phyloP scores from a whole-genome alignment of 2,329 filamentous ascomycete genomes.

The Nemania serpens region DNA sequence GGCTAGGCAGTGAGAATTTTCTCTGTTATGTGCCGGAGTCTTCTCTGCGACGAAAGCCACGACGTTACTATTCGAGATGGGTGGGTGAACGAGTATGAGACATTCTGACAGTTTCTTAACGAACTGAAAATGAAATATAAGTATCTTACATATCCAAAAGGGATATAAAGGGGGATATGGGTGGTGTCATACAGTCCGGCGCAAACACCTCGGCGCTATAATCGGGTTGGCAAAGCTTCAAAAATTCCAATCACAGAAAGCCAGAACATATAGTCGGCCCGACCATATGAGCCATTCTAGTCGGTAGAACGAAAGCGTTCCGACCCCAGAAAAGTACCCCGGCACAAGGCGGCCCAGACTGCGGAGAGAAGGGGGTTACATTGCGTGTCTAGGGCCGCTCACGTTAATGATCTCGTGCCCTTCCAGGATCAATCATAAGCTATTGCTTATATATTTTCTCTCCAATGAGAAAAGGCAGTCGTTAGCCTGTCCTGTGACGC shows the following conservation, averaged over 20 bases:
- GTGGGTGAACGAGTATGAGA: too few species aligned
- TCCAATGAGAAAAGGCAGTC: constrained; percentile 13
- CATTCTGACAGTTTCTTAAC: too few species aligned
- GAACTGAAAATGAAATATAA: too few species aligned
- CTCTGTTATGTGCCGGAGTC: too few species aligned
- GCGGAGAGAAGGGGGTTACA: constrained; percentile 21
- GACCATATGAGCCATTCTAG: not conserved
- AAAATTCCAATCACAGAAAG: not conserved
- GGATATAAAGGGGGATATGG: too few species aligned
- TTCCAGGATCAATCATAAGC: constrained; percentile 15
- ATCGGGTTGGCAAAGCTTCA: not conserved
- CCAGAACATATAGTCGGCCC: not conserved
- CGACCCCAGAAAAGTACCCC: constrained; percentile 14
- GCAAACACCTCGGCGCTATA: not conserved
- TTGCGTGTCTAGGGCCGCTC: constrained; percentile 12
- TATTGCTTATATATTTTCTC: not conserved
- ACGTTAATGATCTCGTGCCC: constrained; percentile 19
- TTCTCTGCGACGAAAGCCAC: too few species aligned
- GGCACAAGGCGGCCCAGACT: constrained; percentile 7
- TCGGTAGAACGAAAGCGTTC: not conserved
- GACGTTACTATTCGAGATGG: too few species aligned
- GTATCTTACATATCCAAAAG: too few species aligned
- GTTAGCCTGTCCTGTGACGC: not conserved
- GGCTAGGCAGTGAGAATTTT: too few species aligned
- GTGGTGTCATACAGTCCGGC: too few species aligned